Evolutionary conservation across 139 green algal species (phyloP).

Genomic region (Raphidocelis subcapitata): DNA sequence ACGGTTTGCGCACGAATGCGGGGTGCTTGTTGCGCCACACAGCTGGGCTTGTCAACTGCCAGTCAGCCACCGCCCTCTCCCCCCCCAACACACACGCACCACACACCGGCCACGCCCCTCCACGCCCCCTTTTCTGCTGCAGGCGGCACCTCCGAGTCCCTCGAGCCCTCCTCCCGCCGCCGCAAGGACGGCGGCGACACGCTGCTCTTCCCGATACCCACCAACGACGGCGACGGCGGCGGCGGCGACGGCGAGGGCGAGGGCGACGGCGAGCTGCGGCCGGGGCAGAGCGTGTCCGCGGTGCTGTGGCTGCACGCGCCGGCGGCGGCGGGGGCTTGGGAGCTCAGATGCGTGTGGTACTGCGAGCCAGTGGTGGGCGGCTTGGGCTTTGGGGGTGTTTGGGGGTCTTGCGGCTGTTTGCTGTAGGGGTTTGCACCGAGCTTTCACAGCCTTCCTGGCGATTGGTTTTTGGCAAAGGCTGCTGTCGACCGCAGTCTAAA

Average conservation of each 20-base stretch:
- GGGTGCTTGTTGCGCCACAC: no score
- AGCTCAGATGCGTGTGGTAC: slow-evolving; percentile 48
- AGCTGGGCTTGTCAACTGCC: no score
- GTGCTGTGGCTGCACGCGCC: slow-evolving; percentile 60
- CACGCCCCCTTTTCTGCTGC: neutral
- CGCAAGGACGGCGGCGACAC: no score
- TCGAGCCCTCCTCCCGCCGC: no score
- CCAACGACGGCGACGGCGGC: neutral
- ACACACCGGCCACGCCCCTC: neutral
- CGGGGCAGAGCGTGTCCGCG: slow-evolving; percentile 35
- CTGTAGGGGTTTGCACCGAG: no score
- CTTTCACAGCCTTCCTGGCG: neutral
- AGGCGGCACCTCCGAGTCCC: neutral
- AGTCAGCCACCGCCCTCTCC: no score
- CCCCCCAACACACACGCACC: neutral
- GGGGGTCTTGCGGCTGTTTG: slow-evolving; percentile 1
- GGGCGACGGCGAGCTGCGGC: slow-evolving; percentile 23
- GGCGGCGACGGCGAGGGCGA: slow-evolving; percentile 1
- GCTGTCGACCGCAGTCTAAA: no score
- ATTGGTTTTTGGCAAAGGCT: neutral
- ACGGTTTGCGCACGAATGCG: no score
- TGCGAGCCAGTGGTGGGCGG: slow-evolving; percentile 44
- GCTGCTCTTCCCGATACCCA: neutral
- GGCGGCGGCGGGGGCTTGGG: slow-evolving; percentile 25
- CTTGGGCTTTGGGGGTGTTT: no score